Base-by-base conservation (phyloP, 331 rosid genomes). In the Acacia pycnantha region DNA sequence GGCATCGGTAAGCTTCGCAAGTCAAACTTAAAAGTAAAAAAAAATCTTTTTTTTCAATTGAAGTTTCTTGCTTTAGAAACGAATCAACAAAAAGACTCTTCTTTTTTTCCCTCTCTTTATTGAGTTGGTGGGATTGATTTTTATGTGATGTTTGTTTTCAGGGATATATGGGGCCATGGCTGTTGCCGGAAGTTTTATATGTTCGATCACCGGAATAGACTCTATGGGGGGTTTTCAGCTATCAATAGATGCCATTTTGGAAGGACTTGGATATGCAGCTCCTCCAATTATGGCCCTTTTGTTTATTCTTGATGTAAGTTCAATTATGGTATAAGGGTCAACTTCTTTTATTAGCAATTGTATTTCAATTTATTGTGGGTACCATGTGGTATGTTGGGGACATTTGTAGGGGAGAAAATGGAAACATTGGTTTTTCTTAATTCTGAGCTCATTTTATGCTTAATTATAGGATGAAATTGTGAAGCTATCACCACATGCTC, bases 241-340 rank as follows among this genome's bases (percentile, higher is more conserved):
- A 11, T 92, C 97, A 26, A 78, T 93, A 79, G 99, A 95, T 82
- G 99, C 99, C 35, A 90, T 92, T 78, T 62, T 95, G 33, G 90
- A 84, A 77, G 99, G 99, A 31, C 96, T 95, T 75, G 99, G 98
- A 74, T 95, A 93, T 78, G 97, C 99, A 12, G 94, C 82, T 67
- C 99, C 99, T n/a, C 99, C 99, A 71, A 95, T 93, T 47, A 95
- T 95, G 99, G 98, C 93, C 43, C 98, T 95, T 64, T 87, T 95
- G 18, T 93, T 95, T 78, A 95, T 95, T 76, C 98, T 93, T 37
- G 99, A 95, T 81, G 99, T 95, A 81, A 85, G 94, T 77, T 85
- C 48, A 4, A 77, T 74, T 77, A 44, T 29, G 31, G 37, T 27
- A 3, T 22, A 24, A 59, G 22, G 14, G n/a, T 13, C 37, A 21